Conservation (phyloP, 805 yeast genomes). For the Teunomyces aglyptinius region DNA sequence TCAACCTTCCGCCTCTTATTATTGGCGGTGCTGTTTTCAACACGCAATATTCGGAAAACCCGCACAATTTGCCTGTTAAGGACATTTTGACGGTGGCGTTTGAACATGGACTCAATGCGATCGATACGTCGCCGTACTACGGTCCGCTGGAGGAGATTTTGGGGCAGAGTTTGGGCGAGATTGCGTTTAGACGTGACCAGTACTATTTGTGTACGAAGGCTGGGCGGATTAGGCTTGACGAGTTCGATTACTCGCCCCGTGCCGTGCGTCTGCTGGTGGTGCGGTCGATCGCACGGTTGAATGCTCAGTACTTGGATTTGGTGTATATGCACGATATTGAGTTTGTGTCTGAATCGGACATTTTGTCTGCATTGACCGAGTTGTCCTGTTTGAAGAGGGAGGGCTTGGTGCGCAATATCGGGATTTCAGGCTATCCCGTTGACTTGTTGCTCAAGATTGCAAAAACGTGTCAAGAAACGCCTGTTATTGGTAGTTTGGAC, state of each 20-base stretch:
- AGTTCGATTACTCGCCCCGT: conserved; percentile 69
- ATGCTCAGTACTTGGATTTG: conserved; percentile 70
- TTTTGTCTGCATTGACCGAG: conserved; percentile 61
- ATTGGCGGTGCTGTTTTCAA: conserved; percentile 91
- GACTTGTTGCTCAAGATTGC: conserved; percentile 60
- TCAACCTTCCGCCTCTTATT: conserved; percentile 54
- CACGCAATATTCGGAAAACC: conserved; percentile 72
- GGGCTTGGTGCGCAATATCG: conserved; percentile 64
- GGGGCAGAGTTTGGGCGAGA: conserved; percentile 57
- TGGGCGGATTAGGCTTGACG: conserved; percentile 67
- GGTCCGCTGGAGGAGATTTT: conserved; percentile 80
- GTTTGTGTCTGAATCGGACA: conserved; percentile 57
- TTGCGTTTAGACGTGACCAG: conserved; percentile 50
- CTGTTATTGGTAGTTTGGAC: conserved; percentile 64
- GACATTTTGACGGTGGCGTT: conserved; percentile 63
- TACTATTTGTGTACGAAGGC: conserved; percentile 82
- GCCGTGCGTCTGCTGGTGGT: conserved; percentile 60
- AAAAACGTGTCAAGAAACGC: conserved; percentile 25
- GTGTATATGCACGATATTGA: conserved; percentile 91
- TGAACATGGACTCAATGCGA: conserved; percentile 64
- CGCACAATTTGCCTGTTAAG: conserved; percentile 54
- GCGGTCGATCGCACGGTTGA: conserved; percentile 65
- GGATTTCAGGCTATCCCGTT: conserved; percentile 87
- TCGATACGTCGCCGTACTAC: conserved; percentile 92
- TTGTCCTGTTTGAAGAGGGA: conserved; percentile 57